These are phyloP conservation scores for Chlorella sorokiniana DNA, from an alignment of 139 green algal species.

Conservation along the genomic window DNA sequence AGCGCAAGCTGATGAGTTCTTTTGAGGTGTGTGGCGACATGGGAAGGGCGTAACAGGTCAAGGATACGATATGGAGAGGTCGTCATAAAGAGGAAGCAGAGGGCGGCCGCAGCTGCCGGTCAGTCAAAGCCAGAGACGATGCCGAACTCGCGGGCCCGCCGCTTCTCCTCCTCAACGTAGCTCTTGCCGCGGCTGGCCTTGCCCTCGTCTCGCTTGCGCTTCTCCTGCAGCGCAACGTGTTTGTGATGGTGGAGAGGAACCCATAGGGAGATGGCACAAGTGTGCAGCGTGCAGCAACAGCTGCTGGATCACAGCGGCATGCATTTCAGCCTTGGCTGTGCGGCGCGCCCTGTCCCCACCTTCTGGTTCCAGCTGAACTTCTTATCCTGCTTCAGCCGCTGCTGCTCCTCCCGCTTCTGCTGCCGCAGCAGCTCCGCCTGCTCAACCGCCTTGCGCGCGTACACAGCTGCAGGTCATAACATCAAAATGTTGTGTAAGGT, in stretches of 20 bases:
- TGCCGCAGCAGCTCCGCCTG: conserved; percentile 25
- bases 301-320: no score
- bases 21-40: no score
- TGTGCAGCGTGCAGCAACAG: no score
- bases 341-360: background rate
- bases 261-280: no score
- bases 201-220: conserved; percentile 29
- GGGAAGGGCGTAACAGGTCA: no score
- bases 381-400: conserved; percentile 15
- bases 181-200: conserved; percentile 3
- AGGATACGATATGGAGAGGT: no score
- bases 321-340: background rate
- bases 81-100: no score
- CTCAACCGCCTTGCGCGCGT: conserved; percentile 9
- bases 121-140: conserved; percentile 22
- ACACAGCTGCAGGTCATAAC: conserved; percentile 15
- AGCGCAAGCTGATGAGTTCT: no score
- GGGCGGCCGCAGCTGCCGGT: no score
- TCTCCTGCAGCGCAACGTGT: conserved; percentile 2
- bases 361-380: conserved; percentile 27
- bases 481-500: no score
- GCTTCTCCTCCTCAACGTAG: conserved; percentile 32
- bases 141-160: conserved; percentile 21
- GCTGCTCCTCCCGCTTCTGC: conserved; percentile 25
- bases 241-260: background rate